Base-by-base conservation (phyloP, 2,329 filamentous ascomycete genomes). In the Aspergillus glaucus region DNA sequence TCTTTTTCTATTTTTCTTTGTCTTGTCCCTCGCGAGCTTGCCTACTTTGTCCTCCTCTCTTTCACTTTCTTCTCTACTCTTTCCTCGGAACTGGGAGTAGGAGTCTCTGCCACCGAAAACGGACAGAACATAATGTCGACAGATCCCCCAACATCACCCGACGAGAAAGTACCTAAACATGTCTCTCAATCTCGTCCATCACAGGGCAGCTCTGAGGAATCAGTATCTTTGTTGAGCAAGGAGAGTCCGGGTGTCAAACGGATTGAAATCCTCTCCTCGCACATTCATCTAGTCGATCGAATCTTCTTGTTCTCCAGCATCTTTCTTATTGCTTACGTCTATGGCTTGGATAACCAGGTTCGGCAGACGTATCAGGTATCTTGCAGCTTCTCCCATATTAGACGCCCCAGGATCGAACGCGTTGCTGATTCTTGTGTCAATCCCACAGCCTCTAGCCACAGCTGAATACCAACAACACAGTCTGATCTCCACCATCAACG, bases 301-400 rank as follows among this genome's bases (percentile, higher is more conserved):
- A 54, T 79, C 50, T 71, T 74, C 52, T 75, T 86, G 61, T 85
- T 85, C 64, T 58, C 78, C 8, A 73, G 80, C 21, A 71, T 85
- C 53, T 85, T 86, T 61, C 62, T 86, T 28, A 68, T 85, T 46
- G 78, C 81, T 9, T 86, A 84, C 62, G 79, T 76, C 30, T 86
- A 85, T 61, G 78, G 79, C 2, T 71, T 85, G 19, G 81, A 84
- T 53, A 78, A 78, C 21, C 78, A 72, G 1, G 70, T 84, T 40
- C 75, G 81, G 12, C 53, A 53, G 10, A 72, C 74, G 6, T 82
- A 80, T 57, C 76, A 76, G 56, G 62, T 63, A 14, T n/a, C 41
- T 52, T 19, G 12, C 14, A 28, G 4, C 3, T 19, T 30, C 8
- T n/a, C 19, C 21, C 32, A 28, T 41, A 12, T 26, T 6, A 12